Percentiles rank a stretch among this genome's conserved stretches.
Conservation (phyloP, 768 basidiomycete genomes). For the Dentipellis sp. region DNA sequence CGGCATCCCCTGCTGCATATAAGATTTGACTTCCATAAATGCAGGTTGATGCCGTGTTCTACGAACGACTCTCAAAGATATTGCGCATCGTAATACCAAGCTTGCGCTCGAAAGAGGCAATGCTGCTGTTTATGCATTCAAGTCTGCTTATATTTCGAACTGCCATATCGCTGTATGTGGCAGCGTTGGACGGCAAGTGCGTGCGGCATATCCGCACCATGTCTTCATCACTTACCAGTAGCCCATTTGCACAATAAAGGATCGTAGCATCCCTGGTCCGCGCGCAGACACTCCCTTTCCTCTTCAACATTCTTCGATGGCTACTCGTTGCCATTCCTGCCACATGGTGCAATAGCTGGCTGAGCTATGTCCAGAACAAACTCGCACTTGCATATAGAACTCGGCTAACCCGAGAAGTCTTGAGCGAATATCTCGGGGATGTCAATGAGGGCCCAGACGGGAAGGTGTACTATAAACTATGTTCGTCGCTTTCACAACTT, state of each 20-base stretch:
- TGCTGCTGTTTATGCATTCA: conserved; percentile 82
- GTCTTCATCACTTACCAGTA: background rate
- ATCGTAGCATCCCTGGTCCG: conserved; percentile 95
- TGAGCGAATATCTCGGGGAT: conserved; percentile 78
- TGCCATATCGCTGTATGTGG: conserved; percentile 89
- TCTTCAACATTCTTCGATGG: conserved; percentile 84
- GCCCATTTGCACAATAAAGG: conserved; percentile 27
- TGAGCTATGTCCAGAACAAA: conserved; percentile 90
- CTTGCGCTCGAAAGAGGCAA: conserved; percentile 76
- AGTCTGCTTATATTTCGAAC: conserved; percentile 84
- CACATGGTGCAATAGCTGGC: conserved; percentile 88
- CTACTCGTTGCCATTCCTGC: conserved; percentile 87
- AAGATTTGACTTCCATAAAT: background rate
- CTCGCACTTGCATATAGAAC: conserved; percentile 84
- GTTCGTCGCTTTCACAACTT: conserved; percentile 30
- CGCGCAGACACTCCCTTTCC: conserved; percentile 69
- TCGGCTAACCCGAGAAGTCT: conserved; percentile 73
- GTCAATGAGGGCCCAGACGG: conserved; percentile 54
- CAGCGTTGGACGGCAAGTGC: conserved; percentile 84
- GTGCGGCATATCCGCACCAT: background rate
- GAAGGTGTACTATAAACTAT: conserved; percentile 90
- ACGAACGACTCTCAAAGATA: conserved; percentile 66
- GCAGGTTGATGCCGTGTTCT: conserved; percentile 90
- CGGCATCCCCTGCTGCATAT: background rate
- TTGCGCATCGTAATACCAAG: conserved; percentile 85